Percentiles rank a stretch among this genome's conserved stretches.
These are phyloP conservation scores for Clarireedia monteithiana DNA, from an alignment of 2,329 filamentous ascomycete genomes.

Conservation along the genomic window DNA sequence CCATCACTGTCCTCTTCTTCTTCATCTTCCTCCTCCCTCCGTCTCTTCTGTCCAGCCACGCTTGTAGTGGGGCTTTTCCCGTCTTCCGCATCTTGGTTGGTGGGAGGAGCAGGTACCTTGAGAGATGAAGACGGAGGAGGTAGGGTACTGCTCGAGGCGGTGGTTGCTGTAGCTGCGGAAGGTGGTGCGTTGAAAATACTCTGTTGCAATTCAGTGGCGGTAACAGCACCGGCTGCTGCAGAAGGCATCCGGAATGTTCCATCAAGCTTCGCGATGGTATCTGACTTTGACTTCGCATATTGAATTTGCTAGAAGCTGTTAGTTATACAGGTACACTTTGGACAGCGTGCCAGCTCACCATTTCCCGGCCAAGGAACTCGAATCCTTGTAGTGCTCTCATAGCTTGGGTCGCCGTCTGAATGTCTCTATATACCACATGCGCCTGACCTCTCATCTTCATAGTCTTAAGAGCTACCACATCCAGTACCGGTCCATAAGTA, in stretches of 20 bases:
- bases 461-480: slow-evolving; percentile 84
- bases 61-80: slow-evolving; percentile 45
- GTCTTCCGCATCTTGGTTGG: slow-evolving; percentile 43
- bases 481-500: slow-evolving; percentile 85
- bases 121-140: slow-evolving; percentile 30
- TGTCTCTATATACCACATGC: slow-evolving; percentile 82
- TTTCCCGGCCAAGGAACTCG: slow-evolving; percentile 73
- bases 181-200: slow-evolving; percentile 71
- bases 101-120: slow-evolving; percentile 39
- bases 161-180: slow-evolving; percentile 34
- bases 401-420: slow-evolving; percentile 86
- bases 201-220: slow-evolving; percentile 67
- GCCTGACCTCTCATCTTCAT: slow-evolving; percentile 93
- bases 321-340: neutral
- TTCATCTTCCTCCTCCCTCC: slow-evolving; percentile 51
- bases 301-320: slow-evolving; percentile 61
- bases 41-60: slow-evolving; percentile 57
- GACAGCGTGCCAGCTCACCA: slow-evolving; percentile 52
- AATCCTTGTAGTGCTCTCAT: slow-evolving; percentile 84
- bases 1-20: slow-evolving; percentile 64
- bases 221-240: slow-evolving; percentile 45
- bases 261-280: slow-evolving; percentile 84
- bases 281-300: slow-evolving; percentile 84
- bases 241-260: slow-evolving; percentile 74
- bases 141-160: slow-evolving; percentile 31